These are phyloP conservation scores for Colletotrichum abscissum DNA, from an alignment of 2,329 filamentous ascomycete genomes.

Conservation along the genomic window DNA sequence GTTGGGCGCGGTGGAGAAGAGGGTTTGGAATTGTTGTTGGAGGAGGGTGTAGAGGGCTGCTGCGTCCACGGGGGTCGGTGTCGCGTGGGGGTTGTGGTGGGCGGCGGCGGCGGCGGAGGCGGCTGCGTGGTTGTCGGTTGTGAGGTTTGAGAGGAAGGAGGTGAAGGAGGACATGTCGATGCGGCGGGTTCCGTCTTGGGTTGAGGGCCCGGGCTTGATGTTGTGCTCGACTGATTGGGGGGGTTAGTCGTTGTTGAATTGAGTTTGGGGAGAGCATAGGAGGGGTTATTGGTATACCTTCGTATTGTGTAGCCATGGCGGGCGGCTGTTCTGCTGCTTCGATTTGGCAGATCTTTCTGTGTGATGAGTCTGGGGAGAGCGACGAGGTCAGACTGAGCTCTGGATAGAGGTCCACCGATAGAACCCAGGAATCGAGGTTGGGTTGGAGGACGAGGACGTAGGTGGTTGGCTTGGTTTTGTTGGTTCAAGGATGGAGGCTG, in stretches of 20 bases:
- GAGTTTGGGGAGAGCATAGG: constrained; percentile 12
- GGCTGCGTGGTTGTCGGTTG: constrained; percentile 37
- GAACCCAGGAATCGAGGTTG: not conserved
- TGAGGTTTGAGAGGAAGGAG: constrained; percentile 66
- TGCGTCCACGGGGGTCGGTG: constrained; percentile 69
- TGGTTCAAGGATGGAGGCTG: constrained; percentile 22
- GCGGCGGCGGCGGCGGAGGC: constrained; percentile 29
- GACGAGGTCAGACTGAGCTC: not conserved
- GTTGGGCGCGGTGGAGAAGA: constrained; percentile 60
- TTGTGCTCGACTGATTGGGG: constrained; percentile 69
- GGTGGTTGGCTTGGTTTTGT: not conserved
- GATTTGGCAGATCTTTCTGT: not conserved
- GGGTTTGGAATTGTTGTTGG: constrained; percentile 67
- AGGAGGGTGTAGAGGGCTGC: constrained; percentile 68
- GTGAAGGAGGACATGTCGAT: constrained; percentile 74
- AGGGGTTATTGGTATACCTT: constrained; percentile 51
- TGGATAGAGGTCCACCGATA: no score
- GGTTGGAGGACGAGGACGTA: not conserved
- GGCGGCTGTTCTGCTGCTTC: not conserved
- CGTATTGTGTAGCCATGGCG: constrained; percentile 68
- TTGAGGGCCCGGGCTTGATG: constrained; percentile 58
- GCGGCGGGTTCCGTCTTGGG: constrained; percentile 60
- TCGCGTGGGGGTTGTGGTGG: constrained; percentile 66
- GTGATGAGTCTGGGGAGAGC: not conserved
- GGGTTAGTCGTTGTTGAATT: constrained; percentile 16